Evolutionary conservation across 2,329 filamentous ascomycete genomes (phyloP).

Genomic region (Berkeleyomyces basicola): DNA sequence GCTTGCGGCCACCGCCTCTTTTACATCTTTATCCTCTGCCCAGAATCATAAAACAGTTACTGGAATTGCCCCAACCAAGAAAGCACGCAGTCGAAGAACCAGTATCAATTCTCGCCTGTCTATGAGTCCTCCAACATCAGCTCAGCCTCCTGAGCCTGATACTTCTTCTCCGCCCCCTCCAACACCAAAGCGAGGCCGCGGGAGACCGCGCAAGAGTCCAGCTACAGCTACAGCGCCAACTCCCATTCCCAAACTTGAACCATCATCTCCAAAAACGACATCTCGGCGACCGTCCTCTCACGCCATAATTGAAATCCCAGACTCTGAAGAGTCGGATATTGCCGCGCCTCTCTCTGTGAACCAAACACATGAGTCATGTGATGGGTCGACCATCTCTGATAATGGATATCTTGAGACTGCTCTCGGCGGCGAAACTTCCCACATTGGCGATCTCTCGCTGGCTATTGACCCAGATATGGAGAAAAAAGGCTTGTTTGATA

Average conservation of each 20-base stretch:
- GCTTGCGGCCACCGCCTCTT: not conserved
- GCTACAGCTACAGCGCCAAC: not conserved
- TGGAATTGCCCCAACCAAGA: not conserved
- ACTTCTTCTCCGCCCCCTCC: not conserved
- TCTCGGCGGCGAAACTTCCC: constrained; percentile 19
- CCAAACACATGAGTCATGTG: not conserved
- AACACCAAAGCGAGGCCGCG: constrained; percentile 21
- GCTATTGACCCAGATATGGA: constrained; percentile 24
- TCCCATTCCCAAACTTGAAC: not conserved
- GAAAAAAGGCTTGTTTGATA: constrained; percentile 30
- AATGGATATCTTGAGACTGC: constrained; percentile 7
- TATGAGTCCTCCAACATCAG: constrained; percentile 8
- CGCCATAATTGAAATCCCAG: constrained; percentile 13
- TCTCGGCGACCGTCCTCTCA: not conserved
- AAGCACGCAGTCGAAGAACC: not conserved
- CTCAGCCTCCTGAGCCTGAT: not conserved
- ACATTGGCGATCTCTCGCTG: constrained; percentile 30
- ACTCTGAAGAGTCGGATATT: constrained; percentile 11
- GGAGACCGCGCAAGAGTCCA: constrained; percentile 5
- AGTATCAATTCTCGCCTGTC: constrained; percentile 1
- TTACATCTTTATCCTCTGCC: not conserved
- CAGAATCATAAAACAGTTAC: not conserved
- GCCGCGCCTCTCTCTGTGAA: not conserved
- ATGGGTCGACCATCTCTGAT: constrained; percentile 7
- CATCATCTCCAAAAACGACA: not conserved